Percentiles rank a stretch among this genome's conserved stretches.
Evolutionary conservation across 495 filamentous ascomycete species (phyloP).

Genomic region (Xylaria scruposa): DNA sequence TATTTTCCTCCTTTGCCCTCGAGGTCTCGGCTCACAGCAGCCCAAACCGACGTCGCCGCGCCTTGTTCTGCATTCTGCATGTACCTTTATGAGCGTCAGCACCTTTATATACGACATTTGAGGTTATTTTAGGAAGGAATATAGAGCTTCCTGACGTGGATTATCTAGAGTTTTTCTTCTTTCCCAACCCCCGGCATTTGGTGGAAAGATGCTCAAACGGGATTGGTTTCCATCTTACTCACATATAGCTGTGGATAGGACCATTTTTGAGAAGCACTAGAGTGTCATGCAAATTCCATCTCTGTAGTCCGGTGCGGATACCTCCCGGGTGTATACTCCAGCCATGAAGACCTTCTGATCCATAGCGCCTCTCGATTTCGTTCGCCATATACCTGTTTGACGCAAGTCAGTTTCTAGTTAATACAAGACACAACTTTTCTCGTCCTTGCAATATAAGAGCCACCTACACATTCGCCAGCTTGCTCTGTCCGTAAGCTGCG

Average conservation of each 20-base stretch:
- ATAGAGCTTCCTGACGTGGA: not conserved
- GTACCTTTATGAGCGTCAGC: slow-evolving; percentile 32
- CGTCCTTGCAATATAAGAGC: not conserved
- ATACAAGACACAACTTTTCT: not conserved
- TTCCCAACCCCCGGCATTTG: not conserved
- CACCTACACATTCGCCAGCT: slow-evolving; percentile 57
- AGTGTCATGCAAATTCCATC: slow-evolving; percentile 14
- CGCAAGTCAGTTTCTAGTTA: not conserved
- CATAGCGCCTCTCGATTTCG: slow-evolving; percentile 37
- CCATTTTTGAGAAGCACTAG: slow-evolving; percentile 28
- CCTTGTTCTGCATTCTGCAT: slow-evolving; percentile 53
- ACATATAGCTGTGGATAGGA: slow-evolving; percentile 32
- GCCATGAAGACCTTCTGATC: slow-evolving; percentile 35
- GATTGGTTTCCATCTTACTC: slow-evolving; percentile 39
- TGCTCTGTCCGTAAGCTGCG: slow-evolving; percentile 46
- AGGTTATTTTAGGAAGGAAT: not conserved
- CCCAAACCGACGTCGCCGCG: slow-evolving; percentile 55
- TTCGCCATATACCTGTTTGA: slow-evolving; percentile 32
- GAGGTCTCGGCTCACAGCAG: slow-evolving; percentile 47
- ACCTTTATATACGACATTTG: slow-evolving; percentile 8
- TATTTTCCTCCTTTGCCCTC: slow-evolving; percentile 51
- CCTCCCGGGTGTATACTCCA: slow-evolving; percentile 33
- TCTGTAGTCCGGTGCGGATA: slow-evolving; percentile 8
- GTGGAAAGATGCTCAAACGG: not conserved
- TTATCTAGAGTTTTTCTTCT: not conserved